phyloP scores from a whole-genome alignment of 495 filamentous ascomycete species.

The Neurospora sp. region DNA sequence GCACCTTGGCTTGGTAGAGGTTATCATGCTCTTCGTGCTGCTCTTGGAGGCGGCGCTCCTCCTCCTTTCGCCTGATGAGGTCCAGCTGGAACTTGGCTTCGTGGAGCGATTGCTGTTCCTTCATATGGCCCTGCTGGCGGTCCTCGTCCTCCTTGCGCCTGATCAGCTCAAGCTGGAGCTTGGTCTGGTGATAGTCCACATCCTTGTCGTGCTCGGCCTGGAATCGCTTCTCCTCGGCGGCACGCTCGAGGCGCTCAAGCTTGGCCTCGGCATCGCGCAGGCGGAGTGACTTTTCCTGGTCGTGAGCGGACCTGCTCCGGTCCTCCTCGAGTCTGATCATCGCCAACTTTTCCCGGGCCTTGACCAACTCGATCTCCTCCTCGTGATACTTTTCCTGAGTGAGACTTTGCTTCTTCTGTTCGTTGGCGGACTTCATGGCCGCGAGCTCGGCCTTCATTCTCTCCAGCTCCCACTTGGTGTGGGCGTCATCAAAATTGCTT shows the following conservation, averaged over 20 bases:
- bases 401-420: conserved; percentile 12
- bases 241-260: conserved; percentile 1
- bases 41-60: conserved; percentile 30
- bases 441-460: conserved; percentile 11
- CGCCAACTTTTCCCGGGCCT: conserved; percentile 12
- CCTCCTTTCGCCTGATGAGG: conserved; percentile 21
- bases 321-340: conserved; percentile 8
- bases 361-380: conserved; percentile 5
- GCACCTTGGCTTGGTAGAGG: conserved; percentile 33
- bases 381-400: conserved; percentile 6
- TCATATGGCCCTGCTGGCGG: conserved; percentile 15
- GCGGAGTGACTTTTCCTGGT: conserved; percentile 9
- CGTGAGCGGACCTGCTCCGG: conserved; percentile 10
- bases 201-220: conserved; percentile 4
- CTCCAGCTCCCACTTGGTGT: conserved; percentile 16
- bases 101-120: conserved; percentile 20
- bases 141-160: conserved; percentile 35
- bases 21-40: conserved; percentile 30
- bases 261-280: not conserved
- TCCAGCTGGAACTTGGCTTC: conserved; percentile 17
- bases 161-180: conserved; percentile 19
- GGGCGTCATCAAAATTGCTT: conserved; percentile 20
- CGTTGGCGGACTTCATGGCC: conserved; percentile 8
- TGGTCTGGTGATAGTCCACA: conserved; percentile 7
- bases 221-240: not conserved